phyloP scores from a whole-genome alignment of 1,284 basidiomycete species.

The Leucoagaricus sp. region DNA sequence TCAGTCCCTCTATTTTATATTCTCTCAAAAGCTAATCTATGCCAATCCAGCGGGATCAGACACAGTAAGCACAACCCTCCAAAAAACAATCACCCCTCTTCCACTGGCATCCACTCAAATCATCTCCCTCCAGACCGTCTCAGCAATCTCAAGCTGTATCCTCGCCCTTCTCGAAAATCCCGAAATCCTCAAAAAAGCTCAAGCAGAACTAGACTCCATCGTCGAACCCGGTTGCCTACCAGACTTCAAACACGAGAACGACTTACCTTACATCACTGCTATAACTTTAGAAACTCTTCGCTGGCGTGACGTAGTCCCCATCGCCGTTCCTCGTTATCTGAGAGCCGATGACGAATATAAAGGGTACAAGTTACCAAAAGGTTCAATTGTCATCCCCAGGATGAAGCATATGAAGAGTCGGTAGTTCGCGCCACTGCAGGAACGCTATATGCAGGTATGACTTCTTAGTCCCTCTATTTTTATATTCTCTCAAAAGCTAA shows the following conservation, averaged over 20 bases:
- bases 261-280: conserved; percentile 41
- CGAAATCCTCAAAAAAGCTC: conserved; percentile 35
- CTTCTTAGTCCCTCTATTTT: not conserved
- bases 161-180: conserved; percentile 36
- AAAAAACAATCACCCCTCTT: not conserved
- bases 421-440: conserved; percentile 17
- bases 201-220: conserved; percentile 41
- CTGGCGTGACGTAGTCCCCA: conserved; percentile 32
- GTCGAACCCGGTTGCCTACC: conserved; percentile 37
- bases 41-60: not conserved
- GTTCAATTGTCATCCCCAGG: conserved; percentile 27
- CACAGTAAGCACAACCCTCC: not conserved
- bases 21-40: not conserved
- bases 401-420: conserved; percentile 11
- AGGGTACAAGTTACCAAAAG: conserved; percentile 31
- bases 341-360: conserved; percentile 28
- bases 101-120: not conserved
- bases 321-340: conserved; percentile 26
- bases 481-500: not conserved
- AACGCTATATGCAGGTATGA: conserved; percentile 19
- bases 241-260: conserved; percentile 27
- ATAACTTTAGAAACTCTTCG: conserved; percentile 38
- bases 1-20: not conserved
- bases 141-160: conserved; percentile 24
- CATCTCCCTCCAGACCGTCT: not conserved